A percentile compares a stretch with the other conserved stretches of the same genome.
Evolutionary conservation across 768 basidiomycete genomes (phyloP).

Genomic region (Termitomyces sp.): DNA sequence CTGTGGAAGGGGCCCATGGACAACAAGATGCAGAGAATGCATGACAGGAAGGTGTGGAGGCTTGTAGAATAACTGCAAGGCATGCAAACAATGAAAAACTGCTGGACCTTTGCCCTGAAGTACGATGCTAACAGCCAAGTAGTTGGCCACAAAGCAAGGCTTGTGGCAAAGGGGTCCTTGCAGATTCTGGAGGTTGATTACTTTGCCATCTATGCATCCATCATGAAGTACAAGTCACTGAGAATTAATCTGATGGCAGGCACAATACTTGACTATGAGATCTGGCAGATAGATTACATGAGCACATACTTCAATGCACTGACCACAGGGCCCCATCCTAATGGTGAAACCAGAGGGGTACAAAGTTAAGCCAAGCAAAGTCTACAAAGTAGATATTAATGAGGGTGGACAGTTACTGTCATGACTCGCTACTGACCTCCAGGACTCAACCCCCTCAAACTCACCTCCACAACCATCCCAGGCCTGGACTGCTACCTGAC

Average conservation of each 20-base stretch:
- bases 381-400: background rate
- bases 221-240: background rate
- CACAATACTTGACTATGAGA: background rate
- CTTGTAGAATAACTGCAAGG: background rate
- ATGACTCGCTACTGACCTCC: no score
- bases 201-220: background rate
- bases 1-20: background rate
- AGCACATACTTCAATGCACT: background rate
- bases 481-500: no score
- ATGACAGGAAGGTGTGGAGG: conserved; percentile 2
- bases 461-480: no score
- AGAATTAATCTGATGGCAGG: background rate
- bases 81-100: background rate
- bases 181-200: background rate
- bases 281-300: background rate
- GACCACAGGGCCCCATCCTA: background rate
- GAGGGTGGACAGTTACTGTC: no score
- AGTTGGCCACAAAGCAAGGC: background rate
- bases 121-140: background rate
- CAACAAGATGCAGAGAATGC: background rate
- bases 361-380: background rate
- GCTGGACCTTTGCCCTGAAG: background rate
- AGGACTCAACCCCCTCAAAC: no score
- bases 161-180: background rate
- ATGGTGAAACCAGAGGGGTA: background rate